Base-by-base conservation (phyloP, 495 filamentous ascomycete species). In the Parachaetomium inaequale region DNA sequence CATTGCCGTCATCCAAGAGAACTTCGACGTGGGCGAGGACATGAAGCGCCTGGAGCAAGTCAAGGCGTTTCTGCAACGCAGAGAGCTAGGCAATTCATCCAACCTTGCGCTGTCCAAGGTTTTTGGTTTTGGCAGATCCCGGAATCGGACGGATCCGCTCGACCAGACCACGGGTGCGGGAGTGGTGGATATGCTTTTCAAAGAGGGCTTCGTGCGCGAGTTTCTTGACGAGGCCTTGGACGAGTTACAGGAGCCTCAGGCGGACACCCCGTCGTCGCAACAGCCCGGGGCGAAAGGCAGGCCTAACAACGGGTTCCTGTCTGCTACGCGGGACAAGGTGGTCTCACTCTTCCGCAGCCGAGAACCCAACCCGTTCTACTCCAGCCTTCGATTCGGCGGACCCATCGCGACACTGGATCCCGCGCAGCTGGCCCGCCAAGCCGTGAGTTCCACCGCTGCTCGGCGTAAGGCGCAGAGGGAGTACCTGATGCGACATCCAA, bases 1-100 rank as follows among this genome's bases (percentile, higher is more conserved):
- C 77, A 99, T 99, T 89, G 94, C 94, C 77, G 94, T 99, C 76
- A 97, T 99, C 61, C 94, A 99, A 74, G 94, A 99, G 72, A 99
- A 96, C 71, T 99, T 99, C 71, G 94, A 99, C 75, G 92, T 99
- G n/a, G 93, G 92, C 8, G 94, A 99, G 74, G 95, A 99, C 69
- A 91, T 97, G 75, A 99, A 99, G 74, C 92, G 94, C 28, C 78
- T 96, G 59, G 89, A 97, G 68, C 94, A 99, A 76, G 91, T 99
- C 54, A 90, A 90, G 67, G 87, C 93, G 7, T 98, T 99, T 68
- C 75, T 99, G 46, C 90, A 96, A 67, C 89, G 91, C 62, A 93
- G 92, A 67, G 92, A 98, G 66, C 80, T 97, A 21, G 88, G 88
- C 31, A 76, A 63, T 46, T 74, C 72, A 11, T 84, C 87, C 52